phyloP scores from a whole-genome alignment of 1,139 yeast genomes.

The Suhomyces bokatorum region DNA sequence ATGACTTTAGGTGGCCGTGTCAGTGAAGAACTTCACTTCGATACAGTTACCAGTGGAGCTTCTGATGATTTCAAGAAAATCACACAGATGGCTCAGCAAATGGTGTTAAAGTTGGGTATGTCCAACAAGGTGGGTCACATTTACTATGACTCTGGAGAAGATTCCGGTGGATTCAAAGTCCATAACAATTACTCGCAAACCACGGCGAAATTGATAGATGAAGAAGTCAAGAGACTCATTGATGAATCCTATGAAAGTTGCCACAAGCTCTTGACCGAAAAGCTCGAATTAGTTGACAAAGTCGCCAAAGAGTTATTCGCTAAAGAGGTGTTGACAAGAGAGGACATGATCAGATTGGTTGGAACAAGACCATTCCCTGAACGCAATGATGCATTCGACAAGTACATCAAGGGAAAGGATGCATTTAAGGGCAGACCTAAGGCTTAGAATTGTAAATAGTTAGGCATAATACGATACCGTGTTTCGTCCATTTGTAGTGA shows the following conservation, averaged over 20 bases:
- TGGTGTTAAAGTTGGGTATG: conserved; percentile 95
- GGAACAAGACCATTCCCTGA: conserved; percentile 93
- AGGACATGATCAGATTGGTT: conserved; percentile 82
- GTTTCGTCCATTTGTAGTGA: conserved; percentile 23
- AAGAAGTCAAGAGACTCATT: conserved; percentile 68
- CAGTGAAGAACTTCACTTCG: conserved; percentile 88
- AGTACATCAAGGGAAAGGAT: conserved; percentile 57
- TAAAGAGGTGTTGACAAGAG: conserved; percentile 86
- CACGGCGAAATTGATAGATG: conserved; percentile 65
- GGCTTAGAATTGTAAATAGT: conserved; percentile 5
- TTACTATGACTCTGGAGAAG: conserved; percentile 57
- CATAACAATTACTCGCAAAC: conserved; percentile 71
- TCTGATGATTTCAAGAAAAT: conserved; percentile 95
- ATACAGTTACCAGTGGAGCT: conserved; percentile 91
- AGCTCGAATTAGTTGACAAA: conserved; percentile 68
- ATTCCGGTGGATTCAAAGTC: conserved; percentile 49
- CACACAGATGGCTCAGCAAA: conserved; percentile 86
- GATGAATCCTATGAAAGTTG: conserved; percentile 60
- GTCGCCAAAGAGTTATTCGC: conserved; percentile 83
- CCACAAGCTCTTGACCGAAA: conserved; percentile 62
- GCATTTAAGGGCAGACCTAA: conserved; percentile 29
- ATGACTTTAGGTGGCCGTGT: conserved; percentile 98
- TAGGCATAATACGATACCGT: conserved; percentile 17
- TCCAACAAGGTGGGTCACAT: conserved; percentile 80
- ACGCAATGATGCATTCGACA: conserved; percentile 89